Percentiles rank a stretch among this genome's conserved stretches.
Conservation (phyloP, 306 rosid genomes). For the Arachis stenosperma region DNA sequence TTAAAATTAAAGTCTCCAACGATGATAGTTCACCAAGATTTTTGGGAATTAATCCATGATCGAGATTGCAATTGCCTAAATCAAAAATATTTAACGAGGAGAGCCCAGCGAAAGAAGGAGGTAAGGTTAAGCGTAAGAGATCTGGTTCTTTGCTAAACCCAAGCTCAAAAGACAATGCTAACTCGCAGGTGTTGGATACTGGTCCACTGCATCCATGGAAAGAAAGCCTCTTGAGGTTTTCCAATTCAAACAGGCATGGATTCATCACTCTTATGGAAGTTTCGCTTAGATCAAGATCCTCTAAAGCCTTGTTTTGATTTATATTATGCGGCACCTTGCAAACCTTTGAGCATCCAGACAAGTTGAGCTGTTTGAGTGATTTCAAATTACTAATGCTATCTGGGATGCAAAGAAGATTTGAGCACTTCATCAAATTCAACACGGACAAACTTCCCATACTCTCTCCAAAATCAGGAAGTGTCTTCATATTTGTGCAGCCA, state of each 20-base stretch:
- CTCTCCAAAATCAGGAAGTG: conserved; percentile 34
- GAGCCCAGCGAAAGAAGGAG: neutral
- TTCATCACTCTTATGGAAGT: conserved; percentile 21
- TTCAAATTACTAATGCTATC: conserved; percentile 23
- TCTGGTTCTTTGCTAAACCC: neutral
- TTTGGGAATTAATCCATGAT: neutral
- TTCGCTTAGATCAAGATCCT: conserved; percentile 21
- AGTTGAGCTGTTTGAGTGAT: conserved; percentile 18
- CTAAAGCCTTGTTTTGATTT: conserved; percentile 23
- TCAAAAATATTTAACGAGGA: conserved; percentile 1
- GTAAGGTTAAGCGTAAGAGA: neutral
- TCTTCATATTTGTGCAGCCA: conserved; percentile 18
- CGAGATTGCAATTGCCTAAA: conserved; percentile 33
- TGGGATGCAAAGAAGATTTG: conserved; percentile 24
- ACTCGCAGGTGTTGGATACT: neutral
- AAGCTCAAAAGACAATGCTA: neutral
- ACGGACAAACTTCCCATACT: conserved; percentile 9
- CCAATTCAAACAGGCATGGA: conserved; percentile 8
- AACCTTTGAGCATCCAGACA: conserved; percentile 32
- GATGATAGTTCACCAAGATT: conserved; percentile 30
- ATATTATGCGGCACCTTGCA: conserved; percentile 10
- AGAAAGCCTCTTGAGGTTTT: conserved; percentile 25
- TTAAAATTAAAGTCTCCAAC: conserved; percentile 13
- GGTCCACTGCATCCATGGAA: neutral
- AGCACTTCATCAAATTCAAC: conserved; percentile 23